Conservation (phyloP, 2,329 filamentous ascomycete species). For the Cordyceps cateniannulata region DNA sequence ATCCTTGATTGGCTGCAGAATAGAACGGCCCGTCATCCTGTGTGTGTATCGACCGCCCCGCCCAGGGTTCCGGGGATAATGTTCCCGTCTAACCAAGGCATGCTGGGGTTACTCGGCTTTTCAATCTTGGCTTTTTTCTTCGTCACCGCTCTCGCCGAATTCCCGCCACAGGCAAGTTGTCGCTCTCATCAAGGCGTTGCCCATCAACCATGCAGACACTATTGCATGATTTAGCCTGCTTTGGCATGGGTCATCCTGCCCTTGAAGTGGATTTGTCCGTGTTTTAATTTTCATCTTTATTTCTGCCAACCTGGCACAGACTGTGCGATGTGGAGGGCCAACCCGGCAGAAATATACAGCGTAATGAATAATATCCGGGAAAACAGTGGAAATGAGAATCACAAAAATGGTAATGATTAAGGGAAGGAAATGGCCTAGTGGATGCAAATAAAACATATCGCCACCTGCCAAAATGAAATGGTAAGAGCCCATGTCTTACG, state of each 20-base stretch:
- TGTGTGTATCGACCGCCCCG: background rate
- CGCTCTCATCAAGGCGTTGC: background rate
- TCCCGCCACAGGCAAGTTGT: background rate
- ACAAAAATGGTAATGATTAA: background rate
- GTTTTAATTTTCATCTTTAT: background rate
- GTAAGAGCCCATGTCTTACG: background rate
- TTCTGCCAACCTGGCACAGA: background rate
- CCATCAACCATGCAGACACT: background rate
- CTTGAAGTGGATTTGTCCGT: background rate
- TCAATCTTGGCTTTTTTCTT: background rate
- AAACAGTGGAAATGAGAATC: slow-evolving; percentile 3
- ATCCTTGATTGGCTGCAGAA: background rate
- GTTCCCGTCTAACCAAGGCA: background rate
- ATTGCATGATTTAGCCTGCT: background rate
- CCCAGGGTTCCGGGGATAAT: background rate
- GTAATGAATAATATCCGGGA: slow-evolving; percentile 1
- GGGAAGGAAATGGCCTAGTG: background rate
- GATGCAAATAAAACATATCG: slow-evolving; percentile 1
- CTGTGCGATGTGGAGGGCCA: background rate
- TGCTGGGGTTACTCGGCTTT: background rate
- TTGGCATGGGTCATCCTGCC: background rate
- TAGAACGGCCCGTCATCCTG: background rate
- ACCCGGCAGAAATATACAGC: background rate
- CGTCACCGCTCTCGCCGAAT: slow-evolving; percentile 3
- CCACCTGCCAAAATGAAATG: background rate